A percentile compares a stretch with the other conserved stretches of the same genome.
Conservation (phyloP, 495 filamentous ascomycete genomes). For the Hypoxylon subgilvum region DNA sequence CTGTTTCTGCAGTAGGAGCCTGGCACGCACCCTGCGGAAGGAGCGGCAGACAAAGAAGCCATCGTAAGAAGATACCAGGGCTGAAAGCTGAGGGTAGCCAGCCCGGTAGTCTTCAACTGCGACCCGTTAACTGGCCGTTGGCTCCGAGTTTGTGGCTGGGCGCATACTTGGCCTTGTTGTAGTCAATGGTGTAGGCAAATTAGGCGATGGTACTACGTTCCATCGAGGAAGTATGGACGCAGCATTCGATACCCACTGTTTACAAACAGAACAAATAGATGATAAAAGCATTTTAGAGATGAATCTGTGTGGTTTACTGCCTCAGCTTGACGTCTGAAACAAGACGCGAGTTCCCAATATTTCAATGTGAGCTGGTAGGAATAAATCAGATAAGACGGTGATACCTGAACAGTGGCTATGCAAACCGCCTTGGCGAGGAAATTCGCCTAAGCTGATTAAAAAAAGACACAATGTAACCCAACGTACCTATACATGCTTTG, state of each 20-base stretch:
- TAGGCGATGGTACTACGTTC: not conserved
- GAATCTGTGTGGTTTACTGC: not conserved
- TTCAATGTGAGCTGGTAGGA: too few species aligned
- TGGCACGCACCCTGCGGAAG: constrained; percentile 38
- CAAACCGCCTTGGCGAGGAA: too few species aligned
- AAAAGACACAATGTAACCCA: too few species aligned
- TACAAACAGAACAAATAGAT: not conserved
- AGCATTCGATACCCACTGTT: not conserved
- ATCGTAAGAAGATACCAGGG: constrained; percentile 36
- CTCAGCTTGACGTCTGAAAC: too few species aligned
- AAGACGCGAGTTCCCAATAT: too few species aligned
- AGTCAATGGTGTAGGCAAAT: not conserved
- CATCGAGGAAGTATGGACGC: not conserved
- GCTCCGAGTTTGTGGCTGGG: not conserved
- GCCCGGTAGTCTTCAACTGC: constrained; percentile 43
- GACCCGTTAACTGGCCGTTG: not conserved
- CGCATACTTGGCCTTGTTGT: not conserved
- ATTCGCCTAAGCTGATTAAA: too few species aligned
- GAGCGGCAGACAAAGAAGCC: constrained; percentile 41
- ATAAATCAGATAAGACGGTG: too few species aligned
- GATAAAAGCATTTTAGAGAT: not conserved
- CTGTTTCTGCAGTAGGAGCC: constrained; percentile 39
- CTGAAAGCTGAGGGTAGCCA: constrained; percentile 46
- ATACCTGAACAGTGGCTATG: too few species aligned
- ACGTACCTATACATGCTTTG: too few species aligned